Evolutionary conservation across 1,284 basidiomycete species (phyloP), one percentile per base, ranked within the genome.

Genomic region (Mycosarcoma maydis): DNA sequence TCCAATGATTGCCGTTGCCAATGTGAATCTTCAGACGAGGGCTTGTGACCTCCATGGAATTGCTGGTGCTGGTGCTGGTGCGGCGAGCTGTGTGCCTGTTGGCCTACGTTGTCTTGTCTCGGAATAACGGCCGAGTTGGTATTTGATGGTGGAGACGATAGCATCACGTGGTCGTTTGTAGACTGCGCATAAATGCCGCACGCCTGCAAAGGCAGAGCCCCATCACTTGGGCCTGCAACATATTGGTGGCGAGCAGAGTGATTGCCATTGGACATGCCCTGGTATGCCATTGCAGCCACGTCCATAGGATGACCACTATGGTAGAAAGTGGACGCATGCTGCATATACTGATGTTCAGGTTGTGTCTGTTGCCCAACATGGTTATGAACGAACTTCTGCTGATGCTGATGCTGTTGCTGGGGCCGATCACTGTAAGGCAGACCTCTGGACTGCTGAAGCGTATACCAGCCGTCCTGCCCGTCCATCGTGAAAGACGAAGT

Each of bases 401-500:
- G 36, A 8, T 43, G 56, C 32, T 49, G 47, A 13, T 47, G 59
- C 23, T 49, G 59, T 10, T 32, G 48, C 17, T 32, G 53, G 14
- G 49, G 34, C 9, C 48, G 52, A 14, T 22, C 32, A 6, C 24
- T 14, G 26, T 55, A 42, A 17, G 48, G 19, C 23, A 44, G 23
- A 27, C 49, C 44, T 7, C 41, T 48, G 16, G 48, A 34, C 9
- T 57, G 49, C 23, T 53, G 61, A 17, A 39, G 41, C 32, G 40
- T 29, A 24, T 57, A 57, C 61, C 61, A 57, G 46, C 49, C 50
- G 37, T 52, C 38, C 22, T 64, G 61, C 10, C 54, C 61, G 33
- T 57, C 41, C 61, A 64, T 64, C 3, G 32, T 23, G 14, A 11
- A 16, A 22, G 43, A 11, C 45, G 10, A 29, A 16, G 22, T 33